A percentile compares a stretch with the other conserved stretches of the same genome.
Conservation (phyloP, 140 eudicot species). For the Cichorium intybus region DNA sequence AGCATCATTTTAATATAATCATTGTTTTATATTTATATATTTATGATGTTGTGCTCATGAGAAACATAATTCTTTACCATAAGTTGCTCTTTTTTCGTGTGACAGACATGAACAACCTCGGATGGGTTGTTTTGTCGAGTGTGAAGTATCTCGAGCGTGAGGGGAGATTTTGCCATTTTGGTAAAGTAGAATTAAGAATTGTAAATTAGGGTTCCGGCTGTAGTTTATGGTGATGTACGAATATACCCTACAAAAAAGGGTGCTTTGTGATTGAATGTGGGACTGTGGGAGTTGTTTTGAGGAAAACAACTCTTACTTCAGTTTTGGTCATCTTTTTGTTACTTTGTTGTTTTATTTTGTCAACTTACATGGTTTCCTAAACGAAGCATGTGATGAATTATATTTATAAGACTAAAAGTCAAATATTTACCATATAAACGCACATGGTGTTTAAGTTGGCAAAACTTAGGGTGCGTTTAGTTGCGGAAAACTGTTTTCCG, state of each 20-base stretch:
- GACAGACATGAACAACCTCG: slow-evolving; percentile 14
- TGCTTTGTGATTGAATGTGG: slow-evolving; percentile 2
- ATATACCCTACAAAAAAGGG: background rate
- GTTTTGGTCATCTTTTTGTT: slow-evolving; percentile 44
- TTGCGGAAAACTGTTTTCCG: too few species aligned
- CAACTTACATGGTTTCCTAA: slow-evolving; percentile 1
- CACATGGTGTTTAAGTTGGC: too few species aligned
- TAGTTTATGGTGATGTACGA: slow-evolving; percentile 12
- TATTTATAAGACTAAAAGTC: too few species aligned
- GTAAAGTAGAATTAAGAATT: slow-evolving; percentile 48
- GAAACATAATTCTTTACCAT: slow-evolving; percentile 32
- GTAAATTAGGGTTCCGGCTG: slow-evolving; percentile 31
- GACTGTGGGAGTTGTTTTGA: slow-evolving; percentile 15
- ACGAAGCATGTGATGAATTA: background rate
- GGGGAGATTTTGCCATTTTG: slow-evolving; percentile 6
- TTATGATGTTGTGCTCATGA: background rate
- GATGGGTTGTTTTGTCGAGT: slow-evolving; percentile 28
- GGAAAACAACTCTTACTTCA: slow-evolving; percentile 35
- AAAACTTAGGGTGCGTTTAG: too few species aligned
- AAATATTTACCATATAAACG: too few species aligned
- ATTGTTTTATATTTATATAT: background rate
- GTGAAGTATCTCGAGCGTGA: slow-evolving; percentile 31
- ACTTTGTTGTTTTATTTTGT: background rate
- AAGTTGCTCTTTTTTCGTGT: slow-evolving; percentile 29
- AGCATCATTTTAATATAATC: background rate